Evolutionary conservation across 176 grass and related monocot species (phyloP).

Genomic region (Carex myosuroides): DNA sequence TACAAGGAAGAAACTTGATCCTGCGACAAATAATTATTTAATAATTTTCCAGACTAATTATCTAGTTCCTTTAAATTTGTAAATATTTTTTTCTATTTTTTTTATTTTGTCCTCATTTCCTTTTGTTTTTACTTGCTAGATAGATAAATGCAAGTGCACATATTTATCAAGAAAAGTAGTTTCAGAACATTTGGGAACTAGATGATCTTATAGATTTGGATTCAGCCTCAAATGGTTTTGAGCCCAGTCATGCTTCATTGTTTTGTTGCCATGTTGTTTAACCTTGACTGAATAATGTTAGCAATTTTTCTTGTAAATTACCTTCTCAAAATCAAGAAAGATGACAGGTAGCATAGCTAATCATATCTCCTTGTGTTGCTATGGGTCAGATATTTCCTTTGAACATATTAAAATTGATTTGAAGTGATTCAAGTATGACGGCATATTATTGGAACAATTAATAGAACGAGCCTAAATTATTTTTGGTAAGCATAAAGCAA

Average conservation of each 20-base stretch:
- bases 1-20: conserved; percentile 9
- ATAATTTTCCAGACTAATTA: not conserved
- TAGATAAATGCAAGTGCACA: conserved; percentile 13
- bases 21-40: not conserved
- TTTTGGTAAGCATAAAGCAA: not conserved
- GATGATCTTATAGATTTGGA: not conserved
- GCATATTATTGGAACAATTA: not conserved
- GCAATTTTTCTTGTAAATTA: not conserved
- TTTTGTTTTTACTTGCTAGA: not conserved
- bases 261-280: not conserved
- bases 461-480: not conserved
- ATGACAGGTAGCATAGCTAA: not conserved
- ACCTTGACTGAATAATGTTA: not conserved
- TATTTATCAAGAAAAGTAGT: not conserved
- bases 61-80: not conserved
- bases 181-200: not conserved
- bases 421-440: not conserved
- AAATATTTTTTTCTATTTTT: not conserved
- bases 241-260: too few relatives aligned
- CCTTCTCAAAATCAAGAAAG: not conserved
- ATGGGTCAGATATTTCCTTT: not conserved
- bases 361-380: not conserved
- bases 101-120: not conserved
- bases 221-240: not conserved
- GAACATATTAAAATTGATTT: not conserved